Evolutionary conservation across 1,139 yeast species (phyloP).

Genomic region (Scheffersomyces segobiensis): DNA sequence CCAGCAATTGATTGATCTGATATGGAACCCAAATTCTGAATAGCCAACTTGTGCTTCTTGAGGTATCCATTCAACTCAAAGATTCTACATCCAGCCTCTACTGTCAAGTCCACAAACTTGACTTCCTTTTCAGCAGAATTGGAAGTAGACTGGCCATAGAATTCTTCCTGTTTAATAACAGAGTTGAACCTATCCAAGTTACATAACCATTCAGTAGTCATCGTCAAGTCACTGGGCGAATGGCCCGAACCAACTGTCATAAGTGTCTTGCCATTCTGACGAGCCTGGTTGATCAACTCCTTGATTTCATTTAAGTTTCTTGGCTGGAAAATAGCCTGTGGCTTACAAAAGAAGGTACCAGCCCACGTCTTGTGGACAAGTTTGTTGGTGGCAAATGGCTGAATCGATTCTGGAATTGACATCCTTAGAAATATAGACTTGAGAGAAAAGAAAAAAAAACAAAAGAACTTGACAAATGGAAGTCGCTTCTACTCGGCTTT

Average conservation of each 20-base stretch:
- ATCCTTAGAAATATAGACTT: slow-evolving; percentile 2
- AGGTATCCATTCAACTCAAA: slow-evolving; percentile 72
- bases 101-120: slow-evolving; percentile 83
- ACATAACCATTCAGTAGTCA: slow-evolving; percentile 87
- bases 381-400: slow-evolving; percentile 37
- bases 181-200: slow-evolving; percentile 75
- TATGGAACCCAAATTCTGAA: slow-evolving; percentile 92
- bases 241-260: slow-evolving; percentile 94
- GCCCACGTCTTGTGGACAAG: slow-evolving; percentile 82
- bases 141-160: slow-evolving; percentile 37
- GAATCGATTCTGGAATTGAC: slow-evolving; percentile 32
- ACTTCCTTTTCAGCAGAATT: slow-evolving; percentile 41
- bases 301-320: slow-evolving; percentile 60
- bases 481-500: not conserved
- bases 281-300: slow-evolving; percentile 66
- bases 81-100: slow-evolving; percentile 89
- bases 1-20: slow-evolving; percentile 95
- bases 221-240: slow-evolving; percentile 89
- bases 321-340: slow-evolving; percentile 81
- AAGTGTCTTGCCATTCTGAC: slow-evolving; percentile 58
- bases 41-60: slow-evolving; percentile 65
- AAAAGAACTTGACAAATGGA: not conserved
- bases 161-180: slow-evolving; percentile 46
- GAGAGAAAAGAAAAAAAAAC: not conserved
- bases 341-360: slow-evolving; percentile 75